phyloP scores from a whole-genome alignment of 805 yeast species.

The Wickerhamiella azyma region DNA sequence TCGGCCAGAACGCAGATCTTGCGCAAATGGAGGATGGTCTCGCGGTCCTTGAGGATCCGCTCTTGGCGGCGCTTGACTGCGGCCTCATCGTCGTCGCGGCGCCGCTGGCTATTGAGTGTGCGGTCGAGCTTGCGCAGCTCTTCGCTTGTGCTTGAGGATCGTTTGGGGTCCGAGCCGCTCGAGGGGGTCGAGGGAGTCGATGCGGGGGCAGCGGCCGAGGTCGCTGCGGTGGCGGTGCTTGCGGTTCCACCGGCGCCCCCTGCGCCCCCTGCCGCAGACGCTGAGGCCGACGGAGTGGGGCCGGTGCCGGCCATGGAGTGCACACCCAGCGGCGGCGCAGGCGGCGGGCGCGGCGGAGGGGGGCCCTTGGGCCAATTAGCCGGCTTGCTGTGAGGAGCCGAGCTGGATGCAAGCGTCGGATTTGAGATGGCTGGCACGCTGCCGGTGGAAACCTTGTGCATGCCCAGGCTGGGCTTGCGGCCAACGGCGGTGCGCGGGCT shows the following conservation, averaged over 20 bases:
- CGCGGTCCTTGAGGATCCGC: conserved; percentile 55
- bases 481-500: conserved; percentile 2
- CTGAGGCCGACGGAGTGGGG: conserved; percentile 18
- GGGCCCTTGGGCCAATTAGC: conserved; percentile 18
- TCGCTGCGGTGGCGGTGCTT: neutral
- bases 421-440: conserved; percentile 1
- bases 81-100: conserved; percentile 7
- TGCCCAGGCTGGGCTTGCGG: conserved; percentile 8
- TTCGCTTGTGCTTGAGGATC: conserved; percentile 21
- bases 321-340: conserved; percentile 32
- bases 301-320: conserved; percentile 27
- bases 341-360: conserved; percentile 29
- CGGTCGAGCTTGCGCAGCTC: conserved; percentile 16
- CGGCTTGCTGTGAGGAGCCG: conserved; percentile 6
- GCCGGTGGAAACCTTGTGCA: neutral
- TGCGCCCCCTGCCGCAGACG: conserved; percentile 18
- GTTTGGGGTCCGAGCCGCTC: conserved; percentile 33
- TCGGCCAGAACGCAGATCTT: conserved; percentile 76
- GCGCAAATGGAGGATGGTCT: conserved; percentile 53
- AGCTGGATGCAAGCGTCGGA: neutral
- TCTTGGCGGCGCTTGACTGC: conserved; percentile 50
- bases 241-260: neutral
- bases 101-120: conserved; percentile 7
- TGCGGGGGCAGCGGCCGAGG: conserved; percentile 24
- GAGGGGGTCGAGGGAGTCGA: conserved; percentile 30